Conservation (phyloP, 2,329 filamentous ascomycete species). For the Cryphonectria radicalis region DNA sequence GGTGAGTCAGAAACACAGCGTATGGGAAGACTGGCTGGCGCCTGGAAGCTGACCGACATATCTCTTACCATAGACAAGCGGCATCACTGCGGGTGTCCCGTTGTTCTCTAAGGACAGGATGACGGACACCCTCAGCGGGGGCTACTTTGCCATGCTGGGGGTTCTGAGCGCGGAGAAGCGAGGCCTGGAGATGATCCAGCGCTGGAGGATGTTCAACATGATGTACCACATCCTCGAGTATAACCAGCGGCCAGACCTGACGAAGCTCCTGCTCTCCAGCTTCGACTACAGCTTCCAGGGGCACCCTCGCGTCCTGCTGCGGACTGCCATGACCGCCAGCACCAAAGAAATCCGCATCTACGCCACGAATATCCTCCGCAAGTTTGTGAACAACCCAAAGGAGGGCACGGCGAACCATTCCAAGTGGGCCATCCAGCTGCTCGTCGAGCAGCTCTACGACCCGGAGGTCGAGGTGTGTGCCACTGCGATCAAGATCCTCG, state of each 20-base stretch:
- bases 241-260: constrained; percentile 86
- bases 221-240: constrained; percentile 98
- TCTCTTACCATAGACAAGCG: constrained; percentile 57
- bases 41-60: constrained; percentile 23
- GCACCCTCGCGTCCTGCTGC: constrained; percentile 88
- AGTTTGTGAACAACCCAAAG: constrained; percentile 72
- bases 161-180: constrained; percentile 80
- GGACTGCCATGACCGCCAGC: constrained; percentile 89
- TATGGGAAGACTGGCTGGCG: neutral
- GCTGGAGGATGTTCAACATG: constrained; percentile 99
- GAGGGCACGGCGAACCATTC: constrained; percentile 61
- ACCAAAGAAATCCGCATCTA: constrained; percentile 92
- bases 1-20: constrained; percentile 49
- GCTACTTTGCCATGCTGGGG: constrained; percentile 93
- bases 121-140: constrained; percentile 83
- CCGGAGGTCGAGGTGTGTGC: constrained; percentile 97
- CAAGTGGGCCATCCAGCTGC: constrained; percentile 92
- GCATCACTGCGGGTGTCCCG: constrained; percentile 78
- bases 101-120: constrained; percentile 88
- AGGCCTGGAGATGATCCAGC: constrained; percentile 86
- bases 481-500: constrained; percentile 93
- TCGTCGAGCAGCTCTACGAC: constrained; percentile 99
- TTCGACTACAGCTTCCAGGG: constrained; percentile 91
- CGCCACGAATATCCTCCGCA: constrained; percentile 82
- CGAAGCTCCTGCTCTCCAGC: constrained; percentile 84